Evolutionary conservation across 2,329 filamentous ascomycete genomes (phyloP).

Genomic region (Lachnum nothofagi): DNA sequence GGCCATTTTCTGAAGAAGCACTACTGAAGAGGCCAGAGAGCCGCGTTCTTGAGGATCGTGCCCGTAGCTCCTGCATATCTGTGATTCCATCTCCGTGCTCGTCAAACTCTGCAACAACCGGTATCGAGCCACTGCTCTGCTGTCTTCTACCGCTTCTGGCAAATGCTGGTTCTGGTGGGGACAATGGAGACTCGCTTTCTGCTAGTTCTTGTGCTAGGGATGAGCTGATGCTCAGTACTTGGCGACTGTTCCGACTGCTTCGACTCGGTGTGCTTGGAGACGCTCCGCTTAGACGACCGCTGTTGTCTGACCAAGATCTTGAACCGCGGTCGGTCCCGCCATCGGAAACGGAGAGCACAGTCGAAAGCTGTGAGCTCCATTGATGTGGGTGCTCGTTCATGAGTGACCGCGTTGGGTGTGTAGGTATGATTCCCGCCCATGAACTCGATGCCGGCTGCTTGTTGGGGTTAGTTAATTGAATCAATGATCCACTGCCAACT

Average conservation of each 20-base stretch:
- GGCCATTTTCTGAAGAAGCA: slow-evolving; percentile 39
- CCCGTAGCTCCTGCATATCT: slow-evolving; percentile 50
- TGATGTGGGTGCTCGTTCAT: slow-evolving; percentile 50
- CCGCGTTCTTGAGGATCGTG: slow-evolving; percentile 49
- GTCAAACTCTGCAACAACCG: slow-evolving; percentile 53
- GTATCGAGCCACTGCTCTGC: slow-evolving; percentile 34
- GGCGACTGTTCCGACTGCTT: slow-evolving; percentile 40
- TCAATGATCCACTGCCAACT: slow-evolving; percentile 26
- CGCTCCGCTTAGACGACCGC: slow-evolving; percentile 46
- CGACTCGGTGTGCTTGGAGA: slow-evolving; percentile 43
- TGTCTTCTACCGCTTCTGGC: slow-evolving; percentile 33
- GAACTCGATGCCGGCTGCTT: slow-evolving; percentile 27
- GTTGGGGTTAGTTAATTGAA: slow-evolving; percentile 24
- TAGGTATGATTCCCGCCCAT: slow-evolving; percentile 31
- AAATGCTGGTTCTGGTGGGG: slow-evolving; percentile 45
- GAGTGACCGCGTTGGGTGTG: slow-evolving; percentile 32
- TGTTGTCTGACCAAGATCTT: slow-evolving; percentile 38
- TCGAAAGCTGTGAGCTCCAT: slow-evolving; percentile 61
- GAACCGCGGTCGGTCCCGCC: slow-evolving; percentile 44
- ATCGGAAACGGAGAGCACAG: slow-evolving; percentile 59
- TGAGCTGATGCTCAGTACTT: slow-evolving; percentile 54
- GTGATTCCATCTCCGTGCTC: slow-evolving; percentile 61
- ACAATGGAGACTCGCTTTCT: slow-evolving; percentile 37
- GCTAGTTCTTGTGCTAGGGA: slow-evolving; percentile 32
- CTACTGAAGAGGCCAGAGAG: slow-evolving; percentile 48